These are phyloP conservation scores for Odontarrhena argentea DNA, from an alignment of 345 rosid genomes.

Conservation along the genomic window DNA sequence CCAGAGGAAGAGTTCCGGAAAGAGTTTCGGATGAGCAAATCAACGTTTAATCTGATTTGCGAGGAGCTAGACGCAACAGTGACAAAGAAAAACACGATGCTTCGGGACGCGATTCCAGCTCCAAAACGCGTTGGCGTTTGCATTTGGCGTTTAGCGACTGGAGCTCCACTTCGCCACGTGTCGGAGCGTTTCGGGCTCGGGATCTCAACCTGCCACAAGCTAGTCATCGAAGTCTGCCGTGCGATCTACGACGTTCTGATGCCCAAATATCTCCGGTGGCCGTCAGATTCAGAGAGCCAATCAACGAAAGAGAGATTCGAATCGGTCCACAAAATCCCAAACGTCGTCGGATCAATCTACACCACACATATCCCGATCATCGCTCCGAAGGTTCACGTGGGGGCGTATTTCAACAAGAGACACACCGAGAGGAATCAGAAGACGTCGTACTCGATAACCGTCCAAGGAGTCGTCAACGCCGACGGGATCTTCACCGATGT, in stretches of 20 bases:
- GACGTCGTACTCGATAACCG: conserved; percentile 77
- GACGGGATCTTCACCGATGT: conserved; percentile 73
- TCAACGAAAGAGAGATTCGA: conserved; percentile 52
- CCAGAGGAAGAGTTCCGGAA: conserved; percentile 71
- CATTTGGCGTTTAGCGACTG: conserved; percentile 83
- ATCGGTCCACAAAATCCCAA: conserved; percentile 53
- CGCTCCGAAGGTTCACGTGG: conserved; percentile 73
- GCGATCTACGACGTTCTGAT: conserved; percentile 68
- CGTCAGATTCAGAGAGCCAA: conserved; percentile 49
- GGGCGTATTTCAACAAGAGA: conserved; percentile 72
- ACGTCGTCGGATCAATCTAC: conserved; percentile 80
- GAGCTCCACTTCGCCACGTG: conserved; percentile 79
- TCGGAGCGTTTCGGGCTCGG: conserved; percentile 85
- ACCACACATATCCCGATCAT: conserved; percentile 82
- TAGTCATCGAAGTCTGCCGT: conserved; percentile 75
- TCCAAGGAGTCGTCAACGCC: conserved; percentile 78
- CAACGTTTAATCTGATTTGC: conserved; percentile 74
- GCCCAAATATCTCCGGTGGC: conserved; percentile 76
- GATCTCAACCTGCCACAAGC: conserved; percentile 85
- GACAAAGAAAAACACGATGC: conserved; percentile 86
- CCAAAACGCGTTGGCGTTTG: conserved; percentile 88
- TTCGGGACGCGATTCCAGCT: conserved; percentile 88
- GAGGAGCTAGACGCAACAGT: conserved; percentile 67
- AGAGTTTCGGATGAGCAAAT: conserved; percentile 76
- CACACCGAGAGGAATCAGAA: conserved; percentile 87